These are phyloP conservation scores for Fusarium sp. DNA, from an alignment of 2,329 filamentous ascomycete species.

Conservation along the genomic window DNA sequence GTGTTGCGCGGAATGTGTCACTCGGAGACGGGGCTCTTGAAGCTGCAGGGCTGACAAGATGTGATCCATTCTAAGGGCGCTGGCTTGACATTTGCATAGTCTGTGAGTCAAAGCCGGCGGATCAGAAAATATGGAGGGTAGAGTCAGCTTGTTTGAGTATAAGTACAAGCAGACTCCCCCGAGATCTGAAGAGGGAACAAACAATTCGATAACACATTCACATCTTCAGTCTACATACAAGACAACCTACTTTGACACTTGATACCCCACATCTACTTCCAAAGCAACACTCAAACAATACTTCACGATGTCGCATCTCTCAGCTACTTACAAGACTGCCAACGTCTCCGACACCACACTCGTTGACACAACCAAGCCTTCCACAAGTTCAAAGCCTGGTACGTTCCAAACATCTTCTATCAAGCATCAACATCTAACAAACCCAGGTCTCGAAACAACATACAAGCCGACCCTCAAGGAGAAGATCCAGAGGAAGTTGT, in stretches of 20 bases:
- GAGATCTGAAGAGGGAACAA: not conserved
- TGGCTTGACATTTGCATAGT: not conserved
- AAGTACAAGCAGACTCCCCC: slow-evolving; percentile 30
- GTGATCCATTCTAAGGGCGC: slow-evolving; percentile 33
- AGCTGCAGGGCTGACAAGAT: slow-evolving; percentile 38
- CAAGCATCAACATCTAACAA: slow-evolving; percentile 10
- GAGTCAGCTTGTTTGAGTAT: slow-evolving; percentile 9
- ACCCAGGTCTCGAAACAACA: not conserved
- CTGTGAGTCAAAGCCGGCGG: slow-evolving; percentile 41
- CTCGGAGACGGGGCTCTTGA: slow-evolving; percentile 25
- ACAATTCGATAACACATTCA: slow-evolving; percentile 7
- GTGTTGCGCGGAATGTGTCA: slow-evolving; percentile 38
- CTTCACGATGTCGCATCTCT: slow-evolving; percentile 38
- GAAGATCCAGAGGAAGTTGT: slow-evolving; percentile 43
- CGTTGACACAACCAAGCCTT: slow-evolving; percentile 35
- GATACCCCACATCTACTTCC: not conserved
- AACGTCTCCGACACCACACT: slow-evolving; percentile 46
- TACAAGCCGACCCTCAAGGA: slow-evolving; percentile 41
- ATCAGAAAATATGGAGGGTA: not conserved
- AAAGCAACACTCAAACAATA: not conserved
- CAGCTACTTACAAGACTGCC: slow-evolving; percentile 35
- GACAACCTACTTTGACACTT: not conserved
- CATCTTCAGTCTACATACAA: slow-evolving; percentile 7
- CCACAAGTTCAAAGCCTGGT: slow-evolving; percentile 37
- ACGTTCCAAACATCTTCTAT: not conserved